phyloP scores from a whole-genome alignment of 768 basidiomycete genomes.

The Naganishia vaughanmartiniae region DNA sequence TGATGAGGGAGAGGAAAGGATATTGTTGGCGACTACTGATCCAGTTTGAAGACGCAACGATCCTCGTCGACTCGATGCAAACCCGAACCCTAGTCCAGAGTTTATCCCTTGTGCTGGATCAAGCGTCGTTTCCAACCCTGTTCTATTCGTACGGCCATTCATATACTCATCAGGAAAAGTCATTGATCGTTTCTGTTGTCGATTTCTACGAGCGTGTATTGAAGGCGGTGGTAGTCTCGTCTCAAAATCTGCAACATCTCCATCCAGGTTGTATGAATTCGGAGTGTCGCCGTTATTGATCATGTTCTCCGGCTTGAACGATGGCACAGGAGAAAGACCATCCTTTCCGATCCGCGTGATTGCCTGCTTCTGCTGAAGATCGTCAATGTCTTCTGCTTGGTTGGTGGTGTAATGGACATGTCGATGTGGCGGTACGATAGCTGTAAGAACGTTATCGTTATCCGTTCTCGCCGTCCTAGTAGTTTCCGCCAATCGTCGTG shows the following conservation, averaged over 20 bases:
- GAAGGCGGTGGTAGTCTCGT: background rate
- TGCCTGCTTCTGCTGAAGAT: too few relatives aligned
- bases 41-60: background rate
- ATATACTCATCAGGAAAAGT: constrained; percentile 4
- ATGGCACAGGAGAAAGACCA: too few relatives aligned
- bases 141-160: background rate
- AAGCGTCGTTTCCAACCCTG: background rate
- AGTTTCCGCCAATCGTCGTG: background rate
- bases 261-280: too few relatives aligned
- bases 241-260: too few relatives aligned
- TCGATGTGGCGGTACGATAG: background rate
- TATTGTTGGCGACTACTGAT: background rate
- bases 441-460: background rate
- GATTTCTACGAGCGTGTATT: background rate
- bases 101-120: background rate
- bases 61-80: background rate
- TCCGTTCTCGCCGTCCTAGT: too few relatives aligned
- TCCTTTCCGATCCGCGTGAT: too few relatives aligned
- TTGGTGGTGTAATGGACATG: background rate
- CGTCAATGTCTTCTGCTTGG: background rate
- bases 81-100: background rate
- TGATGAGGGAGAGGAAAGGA: background rate
- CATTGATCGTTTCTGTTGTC: constrained; percentile 8
- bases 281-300: too few relatives aligned
- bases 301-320: too few relatives aligned